Conservation (phyloP, 2,329 filamentous ascomycete species). For the Didymella lethalis region DNA sequence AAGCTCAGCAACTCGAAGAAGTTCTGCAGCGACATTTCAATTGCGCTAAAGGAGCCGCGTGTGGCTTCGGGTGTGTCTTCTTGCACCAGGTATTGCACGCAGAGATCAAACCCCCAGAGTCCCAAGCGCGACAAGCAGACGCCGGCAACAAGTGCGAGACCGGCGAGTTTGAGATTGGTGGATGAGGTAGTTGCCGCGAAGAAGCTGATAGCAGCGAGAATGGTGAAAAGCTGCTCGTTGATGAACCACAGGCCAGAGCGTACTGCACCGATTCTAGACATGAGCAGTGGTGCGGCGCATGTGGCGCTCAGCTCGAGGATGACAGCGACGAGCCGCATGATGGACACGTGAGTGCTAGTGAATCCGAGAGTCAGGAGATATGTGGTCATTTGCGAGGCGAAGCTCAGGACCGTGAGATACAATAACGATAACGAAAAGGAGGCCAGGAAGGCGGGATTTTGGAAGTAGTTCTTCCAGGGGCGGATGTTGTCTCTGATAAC, state of each 20-base stretch:
- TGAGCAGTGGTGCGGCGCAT: constrained; percentile 65
- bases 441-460: constrained; percentile 65
- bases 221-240: constrained; percentile 69
- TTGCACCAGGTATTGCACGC: constrained; percentile 57
- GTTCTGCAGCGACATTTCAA: constrained; percentile 74
- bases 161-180: constrained; percentile 32
- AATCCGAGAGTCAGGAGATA: constrained; percentile 66
- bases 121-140: constrained; percentile 54
- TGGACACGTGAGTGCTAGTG: constrained; percentile 60
- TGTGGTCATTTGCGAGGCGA: constrained; percentile 68
- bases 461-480: constrained; percentile 56
- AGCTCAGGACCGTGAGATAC: constrained; percentile 61
- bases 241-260: constrained; percentile 75
- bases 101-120: constrained; percentile 59
- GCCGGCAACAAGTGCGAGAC: constrained; percentile 47
- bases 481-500: constrained; percentile 22
- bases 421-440: constrained; percentile 67
- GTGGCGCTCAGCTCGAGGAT: constrained; percentile 68
- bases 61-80: constrained; percentile 50
- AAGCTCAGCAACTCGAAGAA: constrained; percentile 74
- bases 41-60: constrained; percentile 73
- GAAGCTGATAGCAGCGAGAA: constrained; percentile 53
- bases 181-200: constrained; percentile 28
- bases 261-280: constrained; percentile 59
- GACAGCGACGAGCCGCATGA: constrained; percentile 62